Evolutionary conservation across 129 eudicot genomes (phyloP).

Genomic region (Chrysanthemum lavandulifolium): DNA sequence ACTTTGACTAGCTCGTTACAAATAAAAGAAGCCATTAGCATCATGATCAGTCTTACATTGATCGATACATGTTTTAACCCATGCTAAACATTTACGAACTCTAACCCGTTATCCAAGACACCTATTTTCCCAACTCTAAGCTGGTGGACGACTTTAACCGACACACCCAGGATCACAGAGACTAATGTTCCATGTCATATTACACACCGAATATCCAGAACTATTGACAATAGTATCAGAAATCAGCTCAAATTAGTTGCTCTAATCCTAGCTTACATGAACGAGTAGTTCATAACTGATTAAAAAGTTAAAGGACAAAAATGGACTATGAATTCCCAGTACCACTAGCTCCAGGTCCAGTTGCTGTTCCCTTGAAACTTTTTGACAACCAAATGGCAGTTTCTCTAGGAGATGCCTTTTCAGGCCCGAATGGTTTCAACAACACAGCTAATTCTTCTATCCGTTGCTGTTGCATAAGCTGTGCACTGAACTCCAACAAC

Average conservation of each 20-base stretch:
- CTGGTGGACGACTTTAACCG: no score
- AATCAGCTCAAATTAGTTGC: background rate
- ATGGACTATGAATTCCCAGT: slow-evolving; percentile 16
- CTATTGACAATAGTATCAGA: background rate
- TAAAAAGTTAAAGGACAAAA: background rate
- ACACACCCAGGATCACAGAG: no score
- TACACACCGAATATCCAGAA: background rate
- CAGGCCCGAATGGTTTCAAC: slow-evolving; percentile 85
- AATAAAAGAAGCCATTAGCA: no score
- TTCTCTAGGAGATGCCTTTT: slow-evolving; percentile 86
- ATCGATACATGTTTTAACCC: no score
- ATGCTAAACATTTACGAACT: no score
- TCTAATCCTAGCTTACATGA: slow-evolving; percentile 17
- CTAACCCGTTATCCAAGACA: no score
- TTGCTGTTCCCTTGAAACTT: slow-evolving; percentile 70
- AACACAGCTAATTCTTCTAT: slow-evolving; percentile 77
- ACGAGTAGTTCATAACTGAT: slow-evolving; percentile 29
- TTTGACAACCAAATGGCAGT: slow-evolving; percentile 95
- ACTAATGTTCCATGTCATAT: background rate
- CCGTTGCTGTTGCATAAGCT: slow-evolving; percentile 78
- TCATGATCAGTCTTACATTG: no score
- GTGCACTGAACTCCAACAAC: slow-evolving; percentile 89
- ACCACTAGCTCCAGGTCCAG: slow-evolving; percentile 17
- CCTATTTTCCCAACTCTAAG: no score
- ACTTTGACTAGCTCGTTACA: no score